Conservation (phyloP, 495 filamentous ascomycete genomes). For the Margaritispora aquatica region DNA sequence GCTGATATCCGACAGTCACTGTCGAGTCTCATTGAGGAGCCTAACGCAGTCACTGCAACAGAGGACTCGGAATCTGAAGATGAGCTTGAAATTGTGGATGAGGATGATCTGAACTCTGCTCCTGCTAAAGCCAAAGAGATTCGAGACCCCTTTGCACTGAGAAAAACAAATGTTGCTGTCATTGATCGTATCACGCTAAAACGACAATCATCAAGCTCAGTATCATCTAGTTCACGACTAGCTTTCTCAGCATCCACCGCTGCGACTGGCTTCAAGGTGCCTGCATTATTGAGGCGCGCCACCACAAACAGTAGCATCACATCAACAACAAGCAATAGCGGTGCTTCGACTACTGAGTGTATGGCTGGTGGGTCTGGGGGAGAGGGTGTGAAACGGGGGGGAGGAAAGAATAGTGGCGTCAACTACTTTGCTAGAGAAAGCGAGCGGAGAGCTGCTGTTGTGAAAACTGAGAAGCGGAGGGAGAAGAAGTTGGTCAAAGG, state of each 20-base stretch:
- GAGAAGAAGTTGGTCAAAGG: slow-evolving; percentile 64
- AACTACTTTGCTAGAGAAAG: slow-evolving; percentile 78
- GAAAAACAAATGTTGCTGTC: slow-evolving; percentile 47
- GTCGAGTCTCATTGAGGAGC: slow-evolving; percentile 75
- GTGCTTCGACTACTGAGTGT: slow-evolving; percentile 27
- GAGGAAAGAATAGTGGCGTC: slow-evolving; percentile 65
- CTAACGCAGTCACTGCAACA: slow-evolving; percentile 42
- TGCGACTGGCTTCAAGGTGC: slow-evolving; percentile 58
- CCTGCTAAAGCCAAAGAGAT: slow-evolving; percentile 29
- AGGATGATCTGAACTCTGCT: slow-evolving; percentile 27
- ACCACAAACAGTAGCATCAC: slow-evolving; percentile 54
- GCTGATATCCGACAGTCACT: slow-evolving; percentile 74
- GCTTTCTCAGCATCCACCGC: slow-evolving; percentile 53
- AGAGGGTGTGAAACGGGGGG: slow-evolving; percentile 32
- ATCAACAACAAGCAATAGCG: slow-evolving; percentile 25
- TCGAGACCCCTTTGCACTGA: slow-evolving; percentile 28
- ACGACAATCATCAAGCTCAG: slow-evolving; percentile 52
- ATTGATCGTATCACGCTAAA: slow-evolving; percentile 81
- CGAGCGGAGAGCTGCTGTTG: slow-evolving; percentile 51
- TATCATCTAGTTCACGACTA: slow-evolving; percentile 43
- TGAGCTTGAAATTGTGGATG: slow-evolving; percentile 34
- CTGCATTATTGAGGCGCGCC: slow-evolving; percentile 69
- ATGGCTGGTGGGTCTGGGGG: slow-evolving; percentile 30
- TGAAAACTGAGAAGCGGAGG: slow-evolving; percentile 54
- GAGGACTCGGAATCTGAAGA: slow-evolving; percentile 28